Conservation (phyloP, 805 yeast genomes). For the Debaryomyces tyrocola region DNA sequence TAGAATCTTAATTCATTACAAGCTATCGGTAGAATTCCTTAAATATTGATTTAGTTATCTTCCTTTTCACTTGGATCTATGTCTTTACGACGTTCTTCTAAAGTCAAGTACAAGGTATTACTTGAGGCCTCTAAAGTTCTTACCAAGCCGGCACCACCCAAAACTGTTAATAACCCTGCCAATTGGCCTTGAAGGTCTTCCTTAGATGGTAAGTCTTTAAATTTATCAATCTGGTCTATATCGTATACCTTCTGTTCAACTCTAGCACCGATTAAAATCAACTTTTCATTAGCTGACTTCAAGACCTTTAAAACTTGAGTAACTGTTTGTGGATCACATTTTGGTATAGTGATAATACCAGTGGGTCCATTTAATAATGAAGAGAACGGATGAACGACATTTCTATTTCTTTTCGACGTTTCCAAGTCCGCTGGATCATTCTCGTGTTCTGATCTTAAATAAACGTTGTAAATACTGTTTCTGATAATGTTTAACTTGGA, state of each 20-base stretch:
- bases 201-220: constrained; percentile 73
- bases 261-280: constrained; percentile 84
- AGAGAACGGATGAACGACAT: constrained; percentile 62
- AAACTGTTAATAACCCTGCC: constrained; percentile 75
- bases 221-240: constrained; percentile 51
- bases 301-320: constrained; percentile 60
- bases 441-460: constrained; percentile 66
- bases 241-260: constrained; percentile 62
- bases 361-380: constrained; percentile 83
- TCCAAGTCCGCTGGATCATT: constrained; percentile 70
- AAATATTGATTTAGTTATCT: constrained; percentile 1
- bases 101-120: constrained; percentile 67
- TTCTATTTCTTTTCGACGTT: constrained; percentile 45
- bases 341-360: constrained; percentile 68
- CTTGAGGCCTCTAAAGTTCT: constrained; percentile 74
- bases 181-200: constrained; percentile 77
- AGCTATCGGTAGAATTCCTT: too few species aligned
- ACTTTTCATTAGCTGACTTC: constrained; percentile 64
- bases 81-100: constrained; percentile 52
- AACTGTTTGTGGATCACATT: constrained; percentile 69
- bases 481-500: constrained; percentile 70
- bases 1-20: too few species aligned
- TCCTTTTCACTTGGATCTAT: constrained; percentile 20
- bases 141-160: constrained; percentile 89
- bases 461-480: constrained; percentile 69